phyloP scores from a whole-genome alignment of 306 rosid genomes.

The Vigna mungo region DNA sequence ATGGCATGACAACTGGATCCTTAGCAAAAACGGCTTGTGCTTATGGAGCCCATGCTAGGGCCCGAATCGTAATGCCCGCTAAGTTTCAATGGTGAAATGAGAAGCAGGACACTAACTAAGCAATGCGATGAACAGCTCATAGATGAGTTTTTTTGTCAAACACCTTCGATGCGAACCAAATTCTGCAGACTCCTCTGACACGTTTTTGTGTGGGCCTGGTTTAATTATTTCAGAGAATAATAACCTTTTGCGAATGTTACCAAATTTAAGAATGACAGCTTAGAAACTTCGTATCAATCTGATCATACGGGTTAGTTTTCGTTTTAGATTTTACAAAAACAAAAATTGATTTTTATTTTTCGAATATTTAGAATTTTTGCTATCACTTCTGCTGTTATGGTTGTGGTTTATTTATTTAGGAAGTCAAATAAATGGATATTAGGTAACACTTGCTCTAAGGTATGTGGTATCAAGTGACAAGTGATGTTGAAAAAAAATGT shows the following conservation, averaged over 20 bases:
- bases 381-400: too few relatives aligned
- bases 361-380: too few relatives aligned
- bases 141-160: neutral
- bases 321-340: too few relatives aligned
- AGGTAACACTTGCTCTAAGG: too few relatives aligned
- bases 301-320: too few relatives aligned
- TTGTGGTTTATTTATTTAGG: too few relatives aligned
- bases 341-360: too few relatives aligned
- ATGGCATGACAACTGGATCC: constrained; percentile 31
- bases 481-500: too few relatives aligned
- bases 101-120: neutral
- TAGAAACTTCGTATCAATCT: too few relatives aligned
- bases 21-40: constrained; percentile 14
- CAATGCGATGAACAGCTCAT: constrained; percentile 29
- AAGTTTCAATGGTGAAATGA: constrained; percentile 21
- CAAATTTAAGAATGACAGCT: neutral
- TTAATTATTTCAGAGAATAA: neutral
- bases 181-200: constrained; percentile 18
- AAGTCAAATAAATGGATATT: too few relatives aligned
- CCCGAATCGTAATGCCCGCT: constrained; percentile 12
- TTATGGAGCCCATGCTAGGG: constrained; percentile 43
- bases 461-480: too few relatives aligned
- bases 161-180: neutral
- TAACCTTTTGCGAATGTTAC: neutral
- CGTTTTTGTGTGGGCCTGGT: neutral